These are phyloP conservation scores for Ustilago crameri DNA, from an alignment of 1,284 basidiomycete genomes.

Conservation along the genomic window DNA sequence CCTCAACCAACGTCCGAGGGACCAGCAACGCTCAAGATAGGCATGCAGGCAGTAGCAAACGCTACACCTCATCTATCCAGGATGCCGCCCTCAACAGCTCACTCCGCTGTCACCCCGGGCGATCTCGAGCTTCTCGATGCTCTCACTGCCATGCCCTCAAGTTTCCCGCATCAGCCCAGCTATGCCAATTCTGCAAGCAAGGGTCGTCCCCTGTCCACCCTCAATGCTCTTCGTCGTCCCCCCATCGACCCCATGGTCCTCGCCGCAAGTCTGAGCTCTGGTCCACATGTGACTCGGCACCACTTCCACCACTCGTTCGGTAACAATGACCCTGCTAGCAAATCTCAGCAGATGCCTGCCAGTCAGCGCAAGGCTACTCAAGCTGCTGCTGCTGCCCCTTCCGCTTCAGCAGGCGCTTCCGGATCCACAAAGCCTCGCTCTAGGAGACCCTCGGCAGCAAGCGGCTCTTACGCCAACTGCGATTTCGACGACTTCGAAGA, in stretches of 20 bases:
- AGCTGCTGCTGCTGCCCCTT: slow-evolving; percentile 15
- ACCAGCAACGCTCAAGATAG: neutral
- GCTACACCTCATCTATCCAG: slow-evolving; percentile 11
- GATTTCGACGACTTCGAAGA: slow-evolving; percentile 49
- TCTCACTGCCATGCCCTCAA: slow-evolving; percentile 49
- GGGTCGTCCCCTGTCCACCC: slow-evolving; percentile 50
- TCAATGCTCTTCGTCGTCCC: slow-evolving; percentile 61
- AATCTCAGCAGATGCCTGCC: slow-evolving; percentile 59
- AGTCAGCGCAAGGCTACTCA: slow-evolving; percentile 38
- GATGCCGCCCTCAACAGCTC: slow-evolving; percentile 42
- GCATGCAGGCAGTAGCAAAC: slow-evolving; percentile 21
- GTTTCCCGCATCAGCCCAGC: slow-evolving; percentile 36
- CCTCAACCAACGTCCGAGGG: neutral
- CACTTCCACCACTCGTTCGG: slow-evolving; percentile 64
- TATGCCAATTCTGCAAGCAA: slow-evolving; percentile 18
- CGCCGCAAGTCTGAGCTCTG: slow-evolving; percentile 60
- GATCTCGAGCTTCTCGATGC: slow-evolving; percentile 57
- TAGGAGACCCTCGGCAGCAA: slow-evolving; percentile 26
- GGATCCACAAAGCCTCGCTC: slow-evolving; percentile 8
- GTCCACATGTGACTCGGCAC: slow-evolving; percentile 63
- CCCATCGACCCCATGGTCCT: slow-evolving; percentile 65
- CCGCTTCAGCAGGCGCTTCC: slow-evolving; percentile 2
- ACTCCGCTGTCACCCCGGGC: slow-evolving; percentile 30
- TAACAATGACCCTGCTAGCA: slow-evolving; percentile 27
- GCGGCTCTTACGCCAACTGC: slow-evolving; percentile 57